phyloP scores from a whole-genome alignment of 805 yeast genomes.

The Candida saitoana region DNA sequence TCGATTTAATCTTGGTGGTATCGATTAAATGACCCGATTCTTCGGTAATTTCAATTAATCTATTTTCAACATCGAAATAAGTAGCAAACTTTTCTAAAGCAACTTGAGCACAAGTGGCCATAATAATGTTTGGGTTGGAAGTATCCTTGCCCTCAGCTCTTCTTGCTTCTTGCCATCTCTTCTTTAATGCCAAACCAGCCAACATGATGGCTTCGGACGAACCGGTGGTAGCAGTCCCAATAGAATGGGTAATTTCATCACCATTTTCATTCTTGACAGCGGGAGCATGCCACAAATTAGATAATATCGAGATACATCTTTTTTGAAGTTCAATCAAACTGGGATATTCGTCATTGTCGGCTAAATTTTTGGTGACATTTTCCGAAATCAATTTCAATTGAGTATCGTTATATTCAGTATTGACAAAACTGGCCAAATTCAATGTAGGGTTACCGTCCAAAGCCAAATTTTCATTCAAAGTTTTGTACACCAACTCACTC shows the following conservation, averaged over 20 bases:
- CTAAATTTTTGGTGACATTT: slow-evolving; percentile 80
- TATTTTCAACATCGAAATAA: slow-evolving; percentile 85
- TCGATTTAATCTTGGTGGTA: slow-evolving; percentile 51
- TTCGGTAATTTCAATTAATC: slow-evolving; percentile 63
- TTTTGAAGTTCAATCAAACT: slow-evolving; percentile 73
- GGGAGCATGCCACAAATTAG: slow-evolving; percentile 79
- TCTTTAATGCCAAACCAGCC: slow-evolving; percentile 91
- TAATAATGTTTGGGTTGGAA: slow-evolving; percentile 74
- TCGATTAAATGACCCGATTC: slow-evolving; percentile 65
- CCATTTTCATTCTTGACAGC: slow-evolving; percentile 19
- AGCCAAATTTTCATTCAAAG: slow-evolving; percentile 68
- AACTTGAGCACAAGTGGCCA: slow-evolving; percentile 93
- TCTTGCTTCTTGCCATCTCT: slow-evolving; percentile 74
- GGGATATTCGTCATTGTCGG: slow-evolving; percentile 93
- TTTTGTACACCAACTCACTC: slow-evolving; percentile 51
- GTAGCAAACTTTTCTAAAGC: slow-evolving; percentile 92
- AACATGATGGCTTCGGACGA: slow-evolving; percentile 92
- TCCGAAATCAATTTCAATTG: slow-evolving; percentile 51
- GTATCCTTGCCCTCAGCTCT: slow-evolving; percentile 54
- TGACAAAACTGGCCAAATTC: slow-evolving; percentile 87
- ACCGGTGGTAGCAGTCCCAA: slow-evolving; percentile 92
- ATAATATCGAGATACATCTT: slow-evolving; percentile 76
- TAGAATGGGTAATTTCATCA: slow-evolving; percentile 36
- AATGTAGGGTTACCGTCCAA: slow-evolving; percentile 82
- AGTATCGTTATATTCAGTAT: slow-evolving; percentile 54